Evolutionary conservation across 768 basidiomycete species (phyloP), one percentile per base, ranked within the genome.

Genomic region (Auricularia sp.): DNA sequence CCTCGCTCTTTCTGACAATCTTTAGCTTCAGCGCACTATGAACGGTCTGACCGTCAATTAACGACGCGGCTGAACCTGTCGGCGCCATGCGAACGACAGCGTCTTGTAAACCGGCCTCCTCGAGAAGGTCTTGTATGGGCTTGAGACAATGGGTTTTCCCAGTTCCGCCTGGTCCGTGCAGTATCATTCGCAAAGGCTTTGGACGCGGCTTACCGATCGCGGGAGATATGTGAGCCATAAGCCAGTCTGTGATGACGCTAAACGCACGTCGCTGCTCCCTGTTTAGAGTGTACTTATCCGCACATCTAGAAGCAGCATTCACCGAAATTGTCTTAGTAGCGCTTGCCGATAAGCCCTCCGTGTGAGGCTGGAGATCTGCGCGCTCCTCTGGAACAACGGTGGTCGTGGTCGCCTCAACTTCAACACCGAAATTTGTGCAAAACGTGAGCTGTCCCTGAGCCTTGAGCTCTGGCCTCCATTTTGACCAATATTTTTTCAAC

Each of bases 141-240:
- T 68, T 51, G 0, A 75, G 71, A 36, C 75, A 69, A 54, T 75
- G 70, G 4, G 71, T 76, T 65, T 76, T 77, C 3, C 75, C 75
- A 37, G 74, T 76, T 0, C 75, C 74, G 3, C 74, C 75, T 3
- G 75, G 73, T 0, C 75, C 74, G 18, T 70, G 72, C 64, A 75
- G 67, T 0, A 70, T 35, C 69, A 74, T 66, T 0, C 34, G 29
- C 44, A 71, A 51, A 2, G 65, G 63, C 10, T 64, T 34, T 14
- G 37, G 42, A 47, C 36, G 21, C 21, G 36, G 45, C 11, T 33
- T 24, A 14, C 35, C 21, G 18, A 3, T 35, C 10, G 10, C 37
- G 7, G 58, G 24, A 33, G 21, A 16, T 16, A 47, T 16, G 10
- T 11, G 10, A 37, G 34, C 64, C 8, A 64, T 35, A 21, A 62